Conservation (phyloP, 2,329 filamentous ascomycete species). For the Cordyceps cateniannulata region DNA sequence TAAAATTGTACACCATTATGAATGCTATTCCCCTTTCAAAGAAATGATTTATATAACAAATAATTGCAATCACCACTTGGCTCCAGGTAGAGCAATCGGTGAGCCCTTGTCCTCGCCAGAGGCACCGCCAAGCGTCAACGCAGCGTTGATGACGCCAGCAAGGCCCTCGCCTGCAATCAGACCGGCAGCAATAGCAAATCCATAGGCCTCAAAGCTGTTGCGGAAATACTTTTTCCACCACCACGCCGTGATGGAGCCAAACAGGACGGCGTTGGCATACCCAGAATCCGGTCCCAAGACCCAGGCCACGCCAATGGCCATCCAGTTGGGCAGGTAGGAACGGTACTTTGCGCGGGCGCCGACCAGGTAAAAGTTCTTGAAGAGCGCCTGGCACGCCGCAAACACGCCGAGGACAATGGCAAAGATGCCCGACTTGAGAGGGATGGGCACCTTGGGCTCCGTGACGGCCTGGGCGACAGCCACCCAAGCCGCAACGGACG, state of each 20-base stretch:
- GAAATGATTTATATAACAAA: neutral
- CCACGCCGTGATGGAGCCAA: slow-evolving; percentile 46
- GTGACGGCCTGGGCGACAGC: slow-evolving; percentile 59
- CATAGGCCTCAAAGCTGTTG: slow-evolving; percentile 47
- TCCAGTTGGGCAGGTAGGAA: slow-evolving; percentile 56
- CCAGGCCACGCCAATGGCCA: slow-evolving; percentile 54
- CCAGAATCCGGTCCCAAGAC: slow-evolving; percentile 47
- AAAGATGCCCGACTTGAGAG: slow-evolving; percentile 48
- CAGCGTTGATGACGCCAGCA: slow-evolving; percentile 54
- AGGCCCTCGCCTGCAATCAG: slow-evolving; percentile 58
- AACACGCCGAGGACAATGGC: slow-evolving; percentile 47
- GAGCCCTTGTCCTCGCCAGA: slow-evolving; percentile 14
- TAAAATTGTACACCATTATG: neutral
- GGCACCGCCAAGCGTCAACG: slow-evolving; percentile 29
- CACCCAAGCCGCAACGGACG: slow-evolving; percentile 59
- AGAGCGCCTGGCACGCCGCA: slow-evolving; percentile 42
- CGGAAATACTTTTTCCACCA: slow-evolving; percentile 48
- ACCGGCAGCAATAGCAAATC: slow-evolving; percentile 53
- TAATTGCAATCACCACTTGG: neutral
- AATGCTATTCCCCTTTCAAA: neutral
- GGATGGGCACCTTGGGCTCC: slow-evolving; percentile 48
- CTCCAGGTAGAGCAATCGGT: slow-evolving; percentile 15
- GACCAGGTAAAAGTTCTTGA: slow-evolving; percentile 48
- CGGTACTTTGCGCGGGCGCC: slow-evolving; percentile 48
- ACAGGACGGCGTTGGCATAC: slow-evolving; percentile 51